Evolutionary conservation across 2,329 filamentous ascomycete genomes (phyloP).

Genomic region (Apiospora marii): DNA sequence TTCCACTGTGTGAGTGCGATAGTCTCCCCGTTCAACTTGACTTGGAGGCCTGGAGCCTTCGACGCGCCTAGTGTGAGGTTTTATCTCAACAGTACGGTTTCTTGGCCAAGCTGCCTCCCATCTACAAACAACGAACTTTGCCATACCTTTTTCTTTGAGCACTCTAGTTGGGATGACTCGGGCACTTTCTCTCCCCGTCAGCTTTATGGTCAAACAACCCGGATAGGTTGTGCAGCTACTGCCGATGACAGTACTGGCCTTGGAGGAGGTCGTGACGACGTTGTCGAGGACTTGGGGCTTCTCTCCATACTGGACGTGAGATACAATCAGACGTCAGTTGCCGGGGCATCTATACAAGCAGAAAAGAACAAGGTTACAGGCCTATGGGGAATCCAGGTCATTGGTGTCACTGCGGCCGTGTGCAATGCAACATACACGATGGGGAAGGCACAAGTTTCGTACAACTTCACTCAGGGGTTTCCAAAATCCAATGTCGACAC

Average conservation of each 20-base stretch:
- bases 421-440: slow-evolving; percentile 23
- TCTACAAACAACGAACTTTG: neutral
- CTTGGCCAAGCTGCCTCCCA: slow-evolving; percentile 6
- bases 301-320: slow-evolving; percentile 20
- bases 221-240: neutral
- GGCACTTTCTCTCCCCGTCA: neutral
- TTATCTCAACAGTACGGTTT: slow-evolving; percentile 5
- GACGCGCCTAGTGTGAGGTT: neutral
- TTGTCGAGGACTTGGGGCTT: neutral
- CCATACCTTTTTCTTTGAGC: neutral
- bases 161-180: neutral
- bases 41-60: neutral
- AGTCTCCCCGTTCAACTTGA: neutral
- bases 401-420: slow-evolving; percentile 6
- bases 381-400: slow-evolving; percentile 22
- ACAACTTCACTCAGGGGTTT: slow-evolving; percentile 12
- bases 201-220: neutral
- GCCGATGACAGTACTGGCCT: neutral
- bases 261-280: neutral
- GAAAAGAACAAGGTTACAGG: neutral
- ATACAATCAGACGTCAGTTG: slow-evolving; percentile 23
- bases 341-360: neutral
- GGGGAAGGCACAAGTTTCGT: slow-evolving; percentile 7
- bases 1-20: neutral
- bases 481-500: neutral